These are phyloP conservation scores for Syncephalastrum racemosum DNA, from an alignment of 371 early-diverging fungal species.

Conservation along the genomic window DNA sequence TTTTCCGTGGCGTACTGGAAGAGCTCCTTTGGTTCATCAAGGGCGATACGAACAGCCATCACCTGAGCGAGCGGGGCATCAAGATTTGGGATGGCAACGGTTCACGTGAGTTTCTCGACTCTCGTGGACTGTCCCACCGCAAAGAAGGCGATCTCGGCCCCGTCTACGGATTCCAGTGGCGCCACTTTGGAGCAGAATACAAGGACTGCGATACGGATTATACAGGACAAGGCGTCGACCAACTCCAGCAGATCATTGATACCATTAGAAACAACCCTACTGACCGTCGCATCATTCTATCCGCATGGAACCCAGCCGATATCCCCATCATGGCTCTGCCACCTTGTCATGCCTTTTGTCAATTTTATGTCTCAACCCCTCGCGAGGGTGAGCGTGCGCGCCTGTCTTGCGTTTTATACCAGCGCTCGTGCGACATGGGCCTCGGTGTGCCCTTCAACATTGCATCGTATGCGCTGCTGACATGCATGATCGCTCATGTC, in stretches of 20 bases:
- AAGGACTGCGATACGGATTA: conserved; percentile 88
- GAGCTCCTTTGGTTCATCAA: conserved; percentile 98
- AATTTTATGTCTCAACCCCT: conserved; percentile 85
- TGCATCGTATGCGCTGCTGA: conserved; percentile 96
- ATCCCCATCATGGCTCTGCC: conserved; percentile 90
- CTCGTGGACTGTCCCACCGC: conserved; percentile 76
- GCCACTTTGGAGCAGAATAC: conserved; percentile 99
- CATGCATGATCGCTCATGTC: conserved; percentile 93
- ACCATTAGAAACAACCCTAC: conserved; percentile 83
- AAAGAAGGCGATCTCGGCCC: conserved; percentile 98
- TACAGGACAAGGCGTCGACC: conserved; percentile 94
- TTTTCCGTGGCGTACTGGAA: conserved; percentile 90
- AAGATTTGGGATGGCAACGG: conserved; percentile 99
- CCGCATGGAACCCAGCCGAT: conserved; percentile 99
- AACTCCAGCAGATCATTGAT: conserved; percentile 89
- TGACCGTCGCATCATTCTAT: conserved; percentile 93
- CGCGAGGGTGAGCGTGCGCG: conserved; percentile 39
- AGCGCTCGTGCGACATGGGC: conserved; percentile 98
- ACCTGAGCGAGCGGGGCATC: conserved; percentile 82
- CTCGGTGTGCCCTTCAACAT: conserved; percentile 99
- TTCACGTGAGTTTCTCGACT: conserved; percentile 89
- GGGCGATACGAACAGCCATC: conserved; percentile 88
- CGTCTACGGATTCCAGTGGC: conserved; percentile 99
- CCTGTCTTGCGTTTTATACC: conserved; percentile 96
- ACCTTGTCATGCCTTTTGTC: conserved; percentile 96